These are phyloP conservation scores for Thalassiosira exigua DNA, from an alignment of 352 stramenopile species.

Conservation along the genomic window DNA sequence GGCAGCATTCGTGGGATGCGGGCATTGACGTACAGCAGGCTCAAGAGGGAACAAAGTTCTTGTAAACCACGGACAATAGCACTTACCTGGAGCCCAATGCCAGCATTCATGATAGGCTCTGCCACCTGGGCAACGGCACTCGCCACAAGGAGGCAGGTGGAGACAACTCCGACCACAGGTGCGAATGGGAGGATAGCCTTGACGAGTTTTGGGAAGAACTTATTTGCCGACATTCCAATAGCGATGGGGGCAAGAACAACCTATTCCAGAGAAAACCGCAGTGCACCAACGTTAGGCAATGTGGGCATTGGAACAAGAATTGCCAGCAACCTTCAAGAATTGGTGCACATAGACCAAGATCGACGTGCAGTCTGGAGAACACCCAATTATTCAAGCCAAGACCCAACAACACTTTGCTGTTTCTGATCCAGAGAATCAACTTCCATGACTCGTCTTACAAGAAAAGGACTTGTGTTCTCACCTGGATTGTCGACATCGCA, in stretches of 20 bases:
- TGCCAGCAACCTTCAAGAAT: slow-evolving; percentile 5
- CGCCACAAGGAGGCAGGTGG: slow-evolving; percentile 88
- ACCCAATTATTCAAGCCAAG: no score
- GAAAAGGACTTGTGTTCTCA: no score
- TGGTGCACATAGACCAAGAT: no score
- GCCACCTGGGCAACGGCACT: slow-evolving; percentile 87
- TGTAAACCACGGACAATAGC: no score
- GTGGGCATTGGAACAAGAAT: background rate
- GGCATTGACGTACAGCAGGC: no score
- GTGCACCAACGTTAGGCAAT: slow-evolving; percentile 3
- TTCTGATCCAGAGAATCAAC: no score
- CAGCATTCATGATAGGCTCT: slow-evolving; percentile 85
- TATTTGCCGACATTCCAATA: slow-evolving; percentile 88
- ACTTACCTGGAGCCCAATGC: slow-evolving; percentile 81
- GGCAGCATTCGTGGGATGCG: no score
- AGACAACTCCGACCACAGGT: slow-evolving; percentile 87
- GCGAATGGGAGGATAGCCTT: slow-evolving; percentile 86
- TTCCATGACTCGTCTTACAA: no score
- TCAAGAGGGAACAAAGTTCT: no score
- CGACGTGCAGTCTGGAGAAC: no score
- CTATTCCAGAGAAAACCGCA: slow-evolving; percentile 29
- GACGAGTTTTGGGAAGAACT: slow-evolving; percentile 86
- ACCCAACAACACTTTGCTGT: no score
- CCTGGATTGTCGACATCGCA: slow-evolving; percentile 87
- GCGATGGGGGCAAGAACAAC: slow-evolving; percentile 89